Percentiles rank a stretch among this genome's conserved stretches.
phyloP scores from a whole-genome alignment of 345 rosid species.

The Jatropha curcas region DNA sequence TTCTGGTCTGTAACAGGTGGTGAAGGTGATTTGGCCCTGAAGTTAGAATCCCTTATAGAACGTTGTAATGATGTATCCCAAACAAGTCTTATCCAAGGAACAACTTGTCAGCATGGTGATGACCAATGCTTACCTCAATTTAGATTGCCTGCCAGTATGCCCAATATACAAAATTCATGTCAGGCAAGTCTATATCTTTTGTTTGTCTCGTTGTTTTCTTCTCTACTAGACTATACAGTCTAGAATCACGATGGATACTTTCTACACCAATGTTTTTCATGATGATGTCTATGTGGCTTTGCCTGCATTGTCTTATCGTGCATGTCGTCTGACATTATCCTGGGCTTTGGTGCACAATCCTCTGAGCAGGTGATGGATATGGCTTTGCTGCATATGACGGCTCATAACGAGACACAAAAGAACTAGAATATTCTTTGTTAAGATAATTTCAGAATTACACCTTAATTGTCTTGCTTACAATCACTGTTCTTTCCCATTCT shows the following conservation, averaged over 20 bases:
- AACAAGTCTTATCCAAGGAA: constrained; percentile 21
- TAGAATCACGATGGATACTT: neutral
- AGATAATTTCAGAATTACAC: neutral
- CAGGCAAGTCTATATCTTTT: constrained; percentile 42
- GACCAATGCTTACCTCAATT: constrained; percentile 29
- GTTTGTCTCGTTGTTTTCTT: neutral
- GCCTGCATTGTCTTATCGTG: neutral
- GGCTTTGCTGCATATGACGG: neutral
- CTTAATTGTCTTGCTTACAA: neutral
- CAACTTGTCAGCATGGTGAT: constrained; percentile 18
- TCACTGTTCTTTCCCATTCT: neutral
- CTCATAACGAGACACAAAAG: neutral
- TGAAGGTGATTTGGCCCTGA: constrained; percentile 47
- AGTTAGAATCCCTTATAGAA: constrained; percentile 49
- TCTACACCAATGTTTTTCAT: neutral
- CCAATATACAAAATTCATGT: constrained; percentile 39
- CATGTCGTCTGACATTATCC: neutral
- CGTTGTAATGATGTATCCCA: constrained; percentile 38
- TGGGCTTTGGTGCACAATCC: neutral
- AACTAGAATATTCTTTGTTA: neutral
- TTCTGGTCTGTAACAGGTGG: constrained; percentile 28
- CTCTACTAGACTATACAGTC: too few species aligned
- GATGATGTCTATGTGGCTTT: neutral
- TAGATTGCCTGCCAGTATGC: constrained; percentile 33
- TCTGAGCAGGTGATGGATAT: neutral